These are phyloP conservation scores for Carex kokanica DNA, from an alignment of 176 grass and related monocot species.

Conservation along the genomic window DNA sequence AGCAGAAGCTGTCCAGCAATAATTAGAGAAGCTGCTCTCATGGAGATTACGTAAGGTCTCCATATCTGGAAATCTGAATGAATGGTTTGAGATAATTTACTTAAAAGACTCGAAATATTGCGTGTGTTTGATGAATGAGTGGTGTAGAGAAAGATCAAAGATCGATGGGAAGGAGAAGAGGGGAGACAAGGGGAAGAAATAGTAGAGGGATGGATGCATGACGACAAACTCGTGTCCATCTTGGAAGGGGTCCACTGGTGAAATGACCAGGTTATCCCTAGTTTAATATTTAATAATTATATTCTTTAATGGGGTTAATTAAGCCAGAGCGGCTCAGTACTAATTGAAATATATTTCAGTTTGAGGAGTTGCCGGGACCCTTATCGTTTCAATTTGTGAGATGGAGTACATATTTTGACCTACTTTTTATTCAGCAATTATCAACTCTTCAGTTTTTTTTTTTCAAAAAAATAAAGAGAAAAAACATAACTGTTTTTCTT, in stretches of 20 bases:
- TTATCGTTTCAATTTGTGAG: neutral
- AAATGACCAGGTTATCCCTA: constrained; percentile 31
- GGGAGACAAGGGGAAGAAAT: constrained; percentile 41
- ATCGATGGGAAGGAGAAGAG: constrained; percentile 12
- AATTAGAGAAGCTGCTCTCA: constrained; percentile 51
- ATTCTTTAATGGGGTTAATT: constrained; percentile 6
- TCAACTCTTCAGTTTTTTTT: neutral
- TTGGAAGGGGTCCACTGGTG: constrained; percentile 8
- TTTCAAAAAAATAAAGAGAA: neutral
- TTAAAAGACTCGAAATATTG: neutral
- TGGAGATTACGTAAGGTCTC: constrained; percentile 46
- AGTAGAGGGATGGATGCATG: constrained; percentile 28
- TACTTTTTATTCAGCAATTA: neutral
- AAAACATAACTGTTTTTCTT: no score
- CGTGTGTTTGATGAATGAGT: constrained; percentile 18
- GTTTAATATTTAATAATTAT: neutral
- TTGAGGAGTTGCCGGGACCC: neutral
- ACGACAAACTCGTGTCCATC: constrained; percentile 15
- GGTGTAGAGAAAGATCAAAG: neutral
- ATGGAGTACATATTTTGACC: neutral
- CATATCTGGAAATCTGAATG: constrained; percentile 28
- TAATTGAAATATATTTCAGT: neutral
- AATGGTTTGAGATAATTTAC: neutral
- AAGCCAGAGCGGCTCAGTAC: neutral
- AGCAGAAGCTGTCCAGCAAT: constrained; percentile 17